Evolutionary conservation across 2,329 filamentous ascomycete genomes (phyloP), one percentile per base, ranked within the genome.

Genomic region (Thermoascus crustaceus): DNA sequence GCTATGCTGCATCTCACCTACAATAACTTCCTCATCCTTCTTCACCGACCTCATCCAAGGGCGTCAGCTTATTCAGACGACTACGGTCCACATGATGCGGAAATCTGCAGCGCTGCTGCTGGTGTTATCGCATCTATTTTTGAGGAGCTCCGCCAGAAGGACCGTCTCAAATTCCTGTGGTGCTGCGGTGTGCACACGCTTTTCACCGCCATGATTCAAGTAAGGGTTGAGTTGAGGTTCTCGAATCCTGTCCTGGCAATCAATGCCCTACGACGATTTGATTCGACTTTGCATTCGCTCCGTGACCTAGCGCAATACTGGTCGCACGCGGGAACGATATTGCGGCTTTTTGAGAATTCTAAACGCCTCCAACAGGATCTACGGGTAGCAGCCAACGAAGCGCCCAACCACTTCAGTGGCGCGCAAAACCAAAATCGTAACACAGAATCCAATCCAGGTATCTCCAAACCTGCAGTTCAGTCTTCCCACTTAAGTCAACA

Each of bases 161-260:
- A 64, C 36, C 52, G 58, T 10, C 45, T 66, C 36, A 66, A 63
- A 38, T 63, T 55, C 42, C 48, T 67, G 7, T 67, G 63, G 63
- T 60, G 63, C 35, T 63, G 63, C 11, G 59, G 59, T 3, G 62
- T 67, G 7, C 62, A 65, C 34, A 63, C 61, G 1, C 44, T 67
- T 4, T 67, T 67, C 44, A 67, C 63, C 4, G 63, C 63, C 10
- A 66, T 67, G 63, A 65, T 67, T 18, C 63, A 67, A 50, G 62
- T 67, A 5, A 58, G 63, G 11, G 63, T 66, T 5, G 63, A 67
- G 38, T 53, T 67, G 13, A 61, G 62, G 14, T 66, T 67, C 38
- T 66, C 63, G 2, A 67, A 67, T 30, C 63, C 63, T 3, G 58
- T 67, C 3, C 46, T 67, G 7, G 63, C 63, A 3, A 66, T 66